A percentile compares a stretch with the other conserved stretches of the same genome.
Conservation (phyloP, 805 yeast species). For the Kuraishia piskuri region DNA sequence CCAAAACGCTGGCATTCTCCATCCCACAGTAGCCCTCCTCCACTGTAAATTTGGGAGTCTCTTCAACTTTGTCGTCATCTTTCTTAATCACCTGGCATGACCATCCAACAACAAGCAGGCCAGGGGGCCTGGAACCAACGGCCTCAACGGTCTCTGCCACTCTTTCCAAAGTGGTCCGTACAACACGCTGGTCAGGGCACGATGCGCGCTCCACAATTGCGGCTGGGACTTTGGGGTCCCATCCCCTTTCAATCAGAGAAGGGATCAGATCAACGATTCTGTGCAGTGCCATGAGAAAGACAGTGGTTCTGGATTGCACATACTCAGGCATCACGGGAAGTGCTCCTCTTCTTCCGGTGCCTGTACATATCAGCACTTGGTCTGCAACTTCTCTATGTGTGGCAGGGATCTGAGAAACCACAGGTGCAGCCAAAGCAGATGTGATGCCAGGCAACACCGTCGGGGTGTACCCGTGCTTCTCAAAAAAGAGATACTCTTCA, state of each 20-base stretch:
- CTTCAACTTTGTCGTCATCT: slow-evolving; percentile 7
- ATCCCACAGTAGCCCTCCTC: slow-evolving; percentile 32
- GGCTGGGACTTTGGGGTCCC: slow-evolving; percentile 71
- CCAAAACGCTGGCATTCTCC: background rate
- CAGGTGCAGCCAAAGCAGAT: slow-evolving; percentile 84
- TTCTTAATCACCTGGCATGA: slow-evolving; percentile 52
- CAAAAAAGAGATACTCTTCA: slow-evolving; percentile 73
- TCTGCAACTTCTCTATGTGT: slow-evolving; percentile 91
- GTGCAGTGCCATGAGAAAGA: slow-evolving; percentile 86
- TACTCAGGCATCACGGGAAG: slow-evolving; percentile 73
- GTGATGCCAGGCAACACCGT: slow-evolving; percentile 80
- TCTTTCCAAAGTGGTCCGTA: slow-evolving; percentile 60
- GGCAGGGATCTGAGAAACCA: slow-evolving; percentile 75
- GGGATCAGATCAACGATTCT: slow-evolving; percentile 53
- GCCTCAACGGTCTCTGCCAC: slow-evolving; percentile 67
- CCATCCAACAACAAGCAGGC: slow-evolving; percentile 72
- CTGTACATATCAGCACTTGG: slow-evolving; percentile 89
- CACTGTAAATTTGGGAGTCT: slow-evolving; percentile 28
- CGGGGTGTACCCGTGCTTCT: slow-evolving; percentile 60
- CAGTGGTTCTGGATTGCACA: slow-evolving; percentile 66
- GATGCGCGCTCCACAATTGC: slow-evolving; percentile 87
- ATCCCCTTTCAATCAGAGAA: slow-evolving; percentile 35
- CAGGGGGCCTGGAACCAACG: slow-evolving; percentile 89
- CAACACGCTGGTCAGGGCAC: slow-evolving; percentile 85
- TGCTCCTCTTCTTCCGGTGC: slow-evolving; percentile 85